These are phyloP conservation scores for Lipomyces yarrowii DNA, from an alignment of 1,139 yeast species.

Conservation along the genomic window DNA sequence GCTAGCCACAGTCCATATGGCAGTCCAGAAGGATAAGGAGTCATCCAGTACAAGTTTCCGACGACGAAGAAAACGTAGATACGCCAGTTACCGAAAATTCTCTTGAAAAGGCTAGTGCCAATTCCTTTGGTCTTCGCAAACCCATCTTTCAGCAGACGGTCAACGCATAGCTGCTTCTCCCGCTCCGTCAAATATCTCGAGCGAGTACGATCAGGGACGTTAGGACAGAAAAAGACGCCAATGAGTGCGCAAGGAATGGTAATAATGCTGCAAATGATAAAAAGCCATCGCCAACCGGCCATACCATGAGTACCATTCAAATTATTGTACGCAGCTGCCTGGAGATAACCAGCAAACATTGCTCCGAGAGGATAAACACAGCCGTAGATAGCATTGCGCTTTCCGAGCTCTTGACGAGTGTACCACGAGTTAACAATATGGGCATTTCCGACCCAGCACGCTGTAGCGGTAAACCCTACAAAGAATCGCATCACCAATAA, in stretches of 20 bases:
- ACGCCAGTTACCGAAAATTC: slow-evolving; percentile 55
- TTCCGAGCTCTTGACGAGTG: slow-evolving; percentile 44
- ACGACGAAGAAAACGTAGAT: slow-evolving; percentile 35
- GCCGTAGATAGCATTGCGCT: slow-evolving; percentile 61
- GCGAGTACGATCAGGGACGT: slow-evolving; percentile 54
- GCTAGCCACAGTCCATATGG: slow-evolving; percentile 57
- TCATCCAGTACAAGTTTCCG: slow-evolving; percentile 49
- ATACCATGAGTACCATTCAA: slow-evolving; percentile 41
- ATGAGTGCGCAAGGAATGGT: slow-evolving; percentile 61
- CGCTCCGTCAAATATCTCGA: slow-evolving; percentile 50
- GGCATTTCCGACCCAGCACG: slow-evolving; percentile 57
- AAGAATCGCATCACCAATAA: slow-evolving; percentile 52
- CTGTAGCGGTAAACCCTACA: slow-evolving; percentile 61
- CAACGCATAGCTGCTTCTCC: slow-evolving; percentile 63
- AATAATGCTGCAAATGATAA: slow-evolving; percentile 64
- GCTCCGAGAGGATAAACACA: slow-evolving; percentile 44
- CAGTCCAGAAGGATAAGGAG: slow-evolving; percentile 60
- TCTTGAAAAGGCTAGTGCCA: slow-evolving; percentile 47
- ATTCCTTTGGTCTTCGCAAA: slow-evolving; percentile 30
- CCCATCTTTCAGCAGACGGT: slow-evolving; percentile 48
- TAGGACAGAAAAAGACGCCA: slow-evolving; percentile 67
- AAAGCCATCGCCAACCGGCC: slow-evolving; percentile 72
- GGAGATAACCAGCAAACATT: slow-evolving; percentile 50
- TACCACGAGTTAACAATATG: slow-evolving; percentile 43
- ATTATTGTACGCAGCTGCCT: slow-evolving; percentile 56